Conservation (phyloP, 2,329 filamentous ascomycete genomes). For the Aureobasidium sp. region DNA sequence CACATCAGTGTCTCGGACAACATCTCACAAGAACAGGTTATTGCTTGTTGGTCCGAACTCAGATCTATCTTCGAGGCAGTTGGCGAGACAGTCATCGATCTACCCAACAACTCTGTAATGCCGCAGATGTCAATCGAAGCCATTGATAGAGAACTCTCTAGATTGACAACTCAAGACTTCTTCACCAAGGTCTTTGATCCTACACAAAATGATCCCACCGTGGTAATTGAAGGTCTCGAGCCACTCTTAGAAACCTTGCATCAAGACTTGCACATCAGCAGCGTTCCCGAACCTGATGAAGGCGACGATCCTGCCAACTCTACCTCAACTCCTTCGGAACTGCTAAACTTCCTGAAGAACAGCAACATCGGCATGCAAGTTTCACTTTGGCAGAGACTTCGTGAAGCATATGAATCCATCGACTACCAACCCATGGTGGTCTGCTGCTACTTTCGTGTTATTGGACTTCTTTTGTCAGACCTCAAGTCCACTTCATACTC, state of each 20-base stretch:
- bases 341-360: conserved; percentile 75
- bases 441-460: conserved; percentile 75
- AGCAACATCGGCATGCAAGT: conserved; percentile 76
- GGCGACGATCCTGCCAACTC: background rate
- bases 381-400: conserved; percentile 84
- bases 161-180: conserved; percentile 92
- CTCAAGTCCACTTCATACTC: conserved; percentile 51
- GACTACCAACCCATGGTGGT: conserved; percentile 81
- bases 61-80: conserved; percentile 43
- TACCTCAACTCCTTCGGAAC: conserved; percentile 48
- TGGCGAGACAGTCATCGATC: conserved; percentile 44
- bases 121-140: conserved; percentile 74
- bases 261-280: background rate
- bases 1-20: conserved; percentile 50
- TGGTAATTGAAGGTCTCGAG: conserved; percentile 84
- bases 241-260: conserved; percentile 72
- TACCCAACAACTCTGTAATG: conserved; percentile 84
- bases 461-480: conserved; percentile 71
- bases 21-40: conserved; percentile 48
- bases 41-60: conserved; percentile 55
- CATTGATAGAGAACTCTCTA: conserved; percentile 82
- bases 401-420: conserved; percentile 79
- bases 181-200: conserved; percentile 84
- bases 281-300: background rate
- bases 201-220: conserved; percentile 68